Percentiles rank a stretch among this genome's conserved stretches.
Conservation (phyloP, 139 green algal genomes). For the Auxenochlorella protothecoides region DNA sequence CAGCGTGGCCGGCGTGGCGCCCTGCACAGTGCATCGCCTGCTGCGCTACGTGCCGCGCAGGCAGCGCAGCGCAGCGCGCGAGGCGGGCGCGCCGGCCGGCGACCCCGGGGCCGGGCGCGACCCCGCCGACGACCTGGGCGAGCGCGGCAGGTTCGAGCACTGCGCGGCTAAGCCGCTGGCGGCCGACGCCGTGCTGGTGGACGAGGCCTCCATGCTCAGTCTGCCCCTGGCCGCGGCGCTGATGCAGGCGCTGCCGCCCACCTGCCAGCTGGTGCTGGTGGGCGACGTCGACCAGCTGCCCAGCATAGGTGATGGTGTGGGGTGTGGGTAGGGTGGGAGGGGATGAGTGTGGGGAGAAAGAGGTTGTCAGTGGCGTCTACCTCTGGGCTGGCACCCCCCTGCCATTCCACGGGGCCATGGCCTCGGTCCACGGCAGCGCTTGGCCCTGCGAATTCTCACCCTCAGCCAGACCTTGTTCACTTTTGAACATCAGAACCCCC, state of each 20-base stretch:
- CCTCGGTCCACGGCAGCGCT: too few relatives aligned
- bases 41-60: constrained; percentile 33
- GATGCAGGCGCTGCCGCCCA: constrained; percentile 38
- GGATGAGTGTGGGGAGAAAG: background rate
- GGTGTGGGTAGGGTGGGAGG: background rate
- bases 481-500: too few relatives aligned
- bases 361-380: too few relatives aligned
- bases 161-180: constrained; percentile 22
- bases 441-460: too few relatives aligned
- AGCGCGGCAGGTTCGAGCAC: background rate
- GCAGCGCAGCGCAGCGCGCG: too few relatives aligned
- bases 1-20: constrained; percentile 16
- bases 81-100: background rate
- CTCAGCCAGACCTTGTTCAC: too few relatives aligned
- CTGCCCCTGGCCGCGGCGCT: constrained; percentile 55
- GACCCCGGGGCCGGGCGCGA: background rate
- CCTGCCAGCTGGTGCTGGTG: constrained; percentile 59
- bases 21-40: constrained; percentile 60
- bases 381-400: background rate
- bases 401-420: too few relatives aligned
- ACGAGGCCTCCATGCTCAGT: constrained; percentile 78
- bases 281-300: constrained; percentile 84
- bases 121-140: background rate
- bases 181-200: constrained; percentile 51
- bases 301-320: constrained; percentile 44